Conservation (phyloP, 768 basidiomycete species). For the Termitomyces eurrhizus region DNA sequence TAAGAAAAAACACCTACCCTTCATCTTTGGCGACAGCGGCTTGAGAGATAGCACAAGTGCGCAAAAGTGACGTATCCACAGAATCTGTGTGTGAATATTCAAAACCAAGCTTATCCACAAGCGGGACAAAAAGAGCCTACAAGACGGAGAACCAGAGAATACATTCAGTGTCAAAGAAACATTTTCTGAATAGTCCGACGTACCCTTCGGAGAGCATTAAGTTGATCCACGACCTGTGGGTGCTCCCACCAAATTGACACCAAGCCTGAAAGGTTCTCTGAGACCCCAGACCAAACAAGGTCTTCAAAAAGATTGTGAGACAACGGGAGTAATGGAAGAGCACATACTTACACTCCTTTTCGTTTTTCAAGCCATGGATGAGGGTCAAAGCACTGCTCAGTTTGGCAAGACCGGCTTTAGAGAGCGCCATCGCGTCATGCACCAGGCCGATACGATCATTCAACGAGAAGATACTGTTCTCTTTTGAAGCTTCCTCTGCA, state of each 20-base stretch:
- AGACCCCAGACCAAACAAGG: conserved; percentile 77
- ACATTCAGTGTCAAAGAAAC: background rate
- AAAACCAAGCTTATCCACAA: conserved; percentile 77
- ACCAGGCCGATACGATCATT: conserved; percentile 90
- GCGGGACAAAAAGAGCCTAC: conserved; percentile 65
- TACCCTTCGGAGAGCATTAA: conserved; percentile 63
- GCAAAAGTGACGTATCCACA: conserved; percentile 63
- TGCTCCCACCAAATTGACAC: conserved; percentile 84
- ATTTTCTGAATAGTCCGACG: conserved; percentile 16
- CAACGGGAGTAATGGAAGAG: background rate
- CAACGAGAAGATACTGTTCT: conserved; percentile 53
- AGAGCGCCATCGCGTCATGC: conserved; percentile 75
- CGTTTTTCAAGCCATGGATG: conserved; percentile 62
- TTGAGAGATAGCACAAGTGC: conserved; percentile 66
- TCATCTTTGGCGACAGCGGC: conserved; percentile 30
- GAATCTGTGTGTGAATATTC: conserved; percentile 66
- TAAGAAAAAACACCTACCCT: conserved; percentile 17
- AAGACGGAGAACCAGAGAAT: conserved; percentile 4
- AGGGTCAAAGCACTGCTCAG: conserved; percentile 77
- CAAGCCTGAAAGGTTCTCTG: conserved; percentile 50
- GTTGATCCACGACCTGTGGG: conserved; percentile 40
- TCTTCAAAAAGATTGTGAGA: conserved; percentile 35
- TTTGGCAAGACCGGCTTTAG: conserved; percentile 74
- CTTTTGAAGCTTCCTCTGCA: conserved; percentile 72
- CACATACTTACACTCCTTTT: conserved; percentile 65